These are phyloP conservation scores for Komagataella phaffii DNA, from an alignment of 805 yeast genomes.

Conservation along the genomic window DNA sequence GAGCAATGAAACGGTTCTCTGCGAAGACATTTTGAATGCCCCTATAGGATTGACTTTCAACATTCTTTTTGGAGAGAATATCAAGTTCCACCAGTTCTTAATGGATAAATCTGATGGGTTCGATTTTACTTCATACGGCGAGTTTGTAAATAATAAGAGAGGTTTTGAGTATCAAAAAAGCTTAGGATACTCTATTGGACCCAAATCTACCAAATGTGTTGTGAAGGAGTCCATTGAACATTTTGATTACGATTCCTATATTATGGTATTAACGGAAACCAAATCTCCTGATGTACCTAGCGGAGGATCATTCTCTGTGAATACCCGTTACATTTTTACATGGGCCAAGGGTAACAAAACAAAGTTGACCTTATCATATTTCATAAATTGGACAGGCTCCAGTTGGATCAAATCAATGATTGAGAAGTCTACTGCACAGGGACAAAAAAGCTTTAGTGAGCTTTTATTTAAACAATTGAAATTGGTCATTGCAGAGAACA, in stretches of 20 bases:
- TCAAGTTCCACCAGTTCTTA: slow-evolving; percentile 21
- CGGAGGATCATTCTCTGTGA: slow-evolving; percentile 68
- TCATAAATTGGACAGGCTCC: slow-evolving; percentile 79
- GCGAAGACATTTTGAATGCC: slow-evolving; percentile 37
- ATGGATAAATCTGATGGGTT: slow-evolving; percentile 32
- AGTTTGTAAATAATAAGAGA: slow-evolving; percentile 28
- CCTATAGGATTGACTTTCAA: slow-evolving; percentile 70
- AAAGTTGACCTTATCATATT: slow-evolving; percentile 47
- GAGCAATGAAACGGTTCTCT: slow-evolving; percentile 33
- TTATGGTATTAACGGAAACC: slow-evolving; percentile 50
- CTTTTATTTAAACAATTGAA: background rate
- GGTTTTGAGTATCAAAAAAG: slow-evolving; percentile 60
- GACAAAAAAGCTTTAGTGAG: slow-evolving; percentile 48
- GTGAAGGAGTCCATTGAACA: slow-evolving; percentile 43
- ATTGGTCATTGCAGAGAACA: background rate
- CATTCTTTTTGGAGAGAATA: slow-evolving; percentile 55
- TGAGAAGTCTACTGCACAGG: slow-evolving; percentile 72
- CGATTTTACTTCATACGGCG: slow-evolving; percentile 24
- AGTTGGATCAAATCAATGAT: slow-evolving; percentile 89
- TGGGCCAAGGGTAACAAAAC: slow-evolving; percentile 66
- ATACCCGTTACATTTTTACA: slow-evolving; percentile 55
- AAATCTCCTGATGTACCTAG: slow-evolving; percentile 92
- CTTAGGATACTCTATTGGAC: slow-evolving; percentile 76
- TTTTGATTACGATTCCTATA: slow-evolving; percentile 36
- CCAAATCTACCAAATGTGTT: slow-evolving; percentile 71